A percentile compares a stretch with the other conserved stretches of the same genome.
These are phyloP conservation scores for Starmerella asiatica DNA, from an alignment of 805 yeast species.

Conservation along the genomic window DNA sequence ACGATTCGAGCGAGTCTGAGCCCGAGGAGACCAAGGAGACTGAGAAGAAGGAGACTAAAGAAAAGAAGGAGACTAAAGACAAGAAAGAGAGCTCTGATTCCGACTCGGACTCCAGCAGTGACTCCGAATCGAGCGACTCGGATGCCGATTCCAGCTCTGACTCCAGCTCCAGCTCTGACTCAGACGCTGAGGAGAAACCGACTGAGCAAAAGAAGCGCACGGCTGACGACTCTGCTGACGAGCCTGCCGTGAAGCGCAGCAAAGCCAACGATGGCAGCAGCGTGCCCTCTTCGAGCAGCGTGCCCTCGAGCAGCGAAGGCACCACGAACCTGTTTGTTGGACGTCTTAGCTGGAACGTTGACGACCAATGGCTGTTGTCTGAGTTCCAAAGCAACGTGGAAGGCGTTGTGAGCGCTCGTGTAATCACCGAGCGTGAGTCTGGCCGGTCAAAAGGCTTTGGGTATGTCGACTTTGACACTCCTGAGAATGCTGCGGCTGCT, in stretches of 20 bases:
- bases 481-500: constrained; percentile 74
- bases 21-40: constrained; percentile 16
- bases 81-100: constrained; percentile 23
- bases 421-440: constrained; percentile 80
- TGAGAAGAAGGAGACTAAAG: not conserved
- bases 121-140: constrained; percentile 18
- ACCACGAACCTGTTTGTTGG: constrained; percentile 91
- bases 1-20: constrained; percentile 1
- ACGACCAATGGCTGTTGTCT: constrained; percentile 80
- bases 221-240: constrained; percentile 25
- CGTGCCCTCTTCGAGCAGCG: constrained; percentile 24
- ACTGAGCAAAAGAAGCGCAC: constrained; percentile 22
- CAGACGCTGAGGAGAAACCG: constrained; percentile 20
- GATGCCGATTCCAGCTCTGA: constrained; percentile 22
- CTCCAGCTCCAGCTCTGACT: constrained; percentile 18
- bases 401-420: constrained; percentile 81
- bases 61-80: constrained; percentile 23
- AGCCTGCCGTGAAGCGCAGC: constrained; percentile 31
- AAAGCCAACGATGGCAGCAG: constrained; percentile 22
- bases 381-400: constrained; percentile 66
- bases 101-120: constrained; percentile 22
- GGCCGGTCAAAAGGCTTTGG: constrained; percentile 90
- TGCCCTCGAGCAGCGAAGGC: constrained; percentile 37
- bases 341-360: constrained; percentile 92
- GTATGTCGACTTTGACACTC: constrained; percentile 81